Evolutionary conservation across 192 early-diverging fungal genomes (phyloP).

Genomic region (Coemansia sp.): DNA sequence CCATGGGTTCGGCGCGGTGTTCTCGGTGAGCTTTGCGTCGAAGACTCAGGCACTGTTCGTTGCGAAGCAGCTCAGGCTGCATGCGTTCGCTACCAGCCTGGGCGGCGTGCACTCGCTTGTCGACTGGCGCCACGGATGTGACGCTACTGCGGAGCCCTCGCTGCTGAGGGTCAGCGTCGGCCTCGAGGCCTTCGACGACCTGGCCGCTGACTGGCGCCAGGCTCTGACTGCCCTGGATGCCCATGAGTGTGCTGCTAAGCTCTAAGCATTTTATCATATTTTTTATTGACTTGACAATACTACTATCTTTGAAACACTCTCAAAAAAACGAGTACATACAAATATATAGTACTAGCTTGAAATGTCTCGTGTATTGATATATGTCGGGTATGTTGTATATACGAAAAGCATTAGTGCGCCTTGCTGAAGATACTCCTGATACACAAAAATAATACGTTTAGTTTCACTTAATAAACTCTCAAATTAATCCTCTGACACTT

Average conservation of each 20-base stretch:
- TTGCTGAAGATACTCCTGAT: too few relatives aligned
- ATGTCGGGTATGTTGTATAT: too few relatives aligned
- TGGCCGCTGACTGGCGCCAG: constrained; percentile 60
- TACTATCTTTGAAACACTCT: too few relatives aligned
- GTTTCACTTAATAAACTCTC: too few relatives aligned
- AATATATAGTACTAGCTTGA: too few relatives aligned
- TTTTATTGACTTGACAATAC: too few relatives aligned
- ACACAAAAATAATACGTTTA: too few relatives aligned
- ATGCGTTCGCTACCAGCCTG: constrained; percentile 63
- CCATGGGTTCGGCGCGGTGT: constrained; percentile 40
- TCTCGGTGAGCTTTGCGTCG: constrained; percentile 52
- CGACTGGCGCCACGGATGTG: constrained; percentile 64
- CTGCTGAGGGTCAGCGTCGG: constrained; percentile 68
- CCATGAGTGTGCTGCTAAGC: constrained; percentile 17
- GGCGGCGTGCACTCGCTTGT: constrained; percentile 65
- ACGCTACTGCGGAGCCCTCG: constrained; percentile 40
- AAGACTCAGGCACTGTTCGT: constrained; percentile 54
- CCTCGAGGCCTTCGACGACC: constrained; percentile 64
- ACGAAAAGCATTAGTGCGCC: too few relatives aligned
- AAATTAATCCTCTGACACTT: too few relatives aligned
- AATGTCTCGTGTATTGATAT: too few relatives aligned
- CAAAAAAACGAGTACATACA: too few relatives aligned
- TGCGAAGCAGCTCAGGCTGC: constrained; percentile 41
- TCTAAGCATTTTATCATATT: neutral
- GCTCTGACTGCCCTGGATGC: constrained; percentile 51